Evolutionary conservation across 2,329 filamentous ascomycete species (phyloP).

Genomic region (Xylogone sp.): DNA sequence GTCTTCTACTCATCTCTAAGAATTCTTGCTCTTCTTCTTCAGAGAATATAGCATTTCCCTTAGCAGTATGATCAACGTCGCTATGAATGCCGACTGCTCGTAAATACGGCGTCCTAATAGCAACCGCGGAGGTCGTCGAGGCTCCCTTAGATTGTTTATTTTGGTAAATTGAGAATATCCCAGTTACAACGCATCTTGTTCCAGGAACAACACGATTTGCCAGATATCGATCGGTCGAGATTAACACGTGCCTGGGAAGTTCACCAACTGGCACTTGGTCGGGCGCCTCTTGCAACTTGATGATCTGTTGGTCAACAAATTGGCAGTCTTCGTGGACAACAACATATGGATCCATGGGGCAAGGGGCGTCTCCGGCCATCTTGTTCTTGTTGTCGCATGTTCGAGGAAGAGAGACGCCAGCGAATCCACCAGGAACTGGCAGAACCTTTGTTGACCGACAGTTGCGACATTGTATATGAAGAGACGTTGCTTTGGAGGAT

Average conservation of each 20-base stretch:
- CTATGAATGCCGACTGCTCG: slow-evolving; percentile 89
- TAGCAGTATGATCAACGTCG: slow-evolving; percentile 84
- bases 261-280: slow-evolving; percentile 98
- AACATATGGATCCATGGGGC: slow-evolving; percentile 92
- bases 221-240: slow-evolving; percentile 93
- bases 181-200: slow-evolving; percentile 91
- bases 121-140: slow-evolving; percentile 73
- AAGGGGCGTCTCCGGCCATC: slow-evolving; percentile 64
- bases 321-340: slow-evolving; percentile 90
- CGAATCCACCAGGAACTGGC: slow-evolving; percentile 78
- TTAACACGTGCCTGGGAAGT: slow-evolving; percentile 87
- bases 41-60: slow-evolving; percentile 78
- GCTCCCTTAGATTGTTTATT: slow-evolving; percentile 81
- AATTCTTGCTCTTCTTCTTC: slow-evolving; percentile 99
- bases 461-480: slow-evolving; percentile 84
- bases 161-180: slow-evolving; percentile 97
- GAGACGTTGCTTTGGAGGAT: slow-evolving; percentile 86
- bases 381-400: slow-evolving; percentile 62
- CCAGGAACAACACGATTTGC: slow-evolving; percentile 95
- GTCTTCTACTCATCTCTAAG: slow-evolving; percentile 79
- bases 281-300: slow-evolving; percentile 95
- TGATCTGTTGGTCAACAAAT: slow-evolving; percentile 96
- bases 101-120: slow-evolving; percentile 92
- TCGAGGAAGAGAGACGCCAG: slow-evolving; percentile 79
- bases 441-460: slow-evolving; percentile 72